Conservation (phyloP, 495 filamentous ascomycete genomes). For the Penicillium subrubescens region DNA sequence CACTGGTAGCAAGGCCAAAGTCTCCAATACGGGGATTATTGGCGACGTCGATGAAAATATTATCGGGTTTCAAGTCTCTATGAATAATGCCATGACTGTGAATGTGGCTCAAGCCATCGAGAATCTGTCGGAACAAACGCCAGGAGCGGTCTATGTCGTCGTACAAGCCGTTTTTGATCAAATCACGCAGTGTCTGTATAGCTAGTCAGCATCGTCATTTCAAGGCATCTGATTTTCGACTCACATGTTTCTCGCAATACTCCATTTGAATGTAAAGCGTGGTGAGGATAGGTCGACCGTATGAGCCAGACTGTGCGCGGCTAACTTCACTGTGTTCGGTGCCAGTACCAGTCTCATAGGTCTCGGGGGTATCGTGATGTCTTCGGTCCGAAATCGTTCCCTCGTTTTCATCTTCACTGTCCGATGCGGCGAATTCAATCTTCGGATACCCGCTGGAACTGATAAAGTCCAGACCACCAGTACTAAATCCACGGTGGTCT, state of each 20-base stretch:
- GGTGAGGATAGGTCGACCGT: slow-evolving; percentile 48
- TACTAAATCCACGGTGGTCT: slow-evolving; percentile 68
- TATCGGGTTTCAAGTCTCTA: slow-evolving; percentile 96
- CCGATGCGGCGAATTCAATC: slow-evolving; percentile 72
- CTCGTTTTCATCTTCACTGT: slow-evolving; percentile 62
- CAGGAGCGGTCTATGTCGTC: slow-evolving; percentile 76
- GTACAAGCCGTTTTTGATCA: slow-evolving; percentile 76
- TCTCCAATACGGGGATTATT: slow-evolving; percentile 94
- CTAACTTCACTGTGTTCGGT: slow-evolving; percentile 38
- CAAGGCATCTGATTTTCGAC: slow-evolving; percentile 21
- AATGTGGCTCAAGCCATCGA: slow-evolving; percentile 89
- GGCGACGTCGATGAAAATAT: slow-evolving; percentile 90
- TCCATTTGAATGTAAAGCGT: slow-evolving; percentile 93
- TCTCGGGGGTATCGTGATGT: slow-evolving; percentile 27
- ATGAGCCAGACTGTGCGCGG: slow-evolving; percentile 40
- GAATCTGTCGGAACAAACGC: slow-evolving; percentile 87
- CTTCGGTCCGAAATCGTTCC: slow-evolving; percentile 35
- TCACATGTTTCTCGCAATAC: slow-evolving; percentile 89
- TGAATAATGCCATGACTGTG: slow-evolving; percentile 92
- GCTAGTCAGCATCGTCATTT: slow-evolving; percentile 15
- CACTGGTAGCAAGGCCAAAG: slow-evolving; percentile 90
- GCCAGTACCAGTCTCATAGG: slow-evolving; percentile 22
- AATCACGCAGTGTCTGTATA: slow-evolving; percentile 79
- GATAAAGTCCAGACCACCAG: slow-evolving; percentile 89
- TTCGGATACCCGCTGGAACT: slow-evolving; percentile 81